These are phyloP conservation scores for Exophiala lecanii-corni DNA, from an alignment of 2,329 filamentous ascomycete genomes.

Conservation along the genomic window DNA sequence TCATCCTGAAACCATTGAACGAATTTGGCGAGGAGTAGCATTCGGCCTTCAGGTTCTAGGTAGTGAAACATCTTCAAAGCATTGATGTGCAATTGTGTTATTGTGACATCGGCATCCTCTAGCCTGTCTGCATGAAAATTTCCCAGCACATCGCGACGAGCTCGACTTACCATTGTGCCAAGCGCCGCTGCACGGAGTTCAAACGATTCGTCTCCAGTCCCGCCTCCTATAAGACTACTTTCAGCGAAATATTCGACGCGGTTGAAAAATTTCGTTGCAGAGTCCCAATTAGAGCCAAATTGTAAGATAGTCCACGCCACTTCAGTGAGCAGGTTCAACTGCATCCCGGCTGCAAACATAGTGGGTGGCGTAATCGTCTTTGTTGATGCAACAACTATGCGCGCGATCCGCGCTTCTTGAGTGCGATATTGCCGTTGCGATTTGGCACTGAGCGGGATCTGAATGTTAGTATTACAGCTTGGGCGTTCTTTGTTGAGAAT, in stretches of 20 bases:
- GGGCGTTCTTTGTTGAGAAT: not conserved
- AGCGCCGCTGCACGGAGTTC: constrained; percentile 1
- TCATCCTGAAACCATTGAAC: not conserved
- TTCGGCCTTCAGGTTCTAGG: constrained; percentile 1
- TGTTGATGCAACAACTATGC: not conserved
- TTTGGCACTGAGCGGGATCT: not conserved
- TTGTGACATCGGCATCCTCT: not conserved
- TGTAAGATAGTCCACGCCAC: not conserved
- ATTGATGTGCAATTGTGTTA: not conserved
- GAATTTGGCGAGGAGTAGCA: not conserved
- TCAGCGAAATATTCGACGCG: not conserved
- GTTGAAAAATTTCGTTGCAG: not conserved
- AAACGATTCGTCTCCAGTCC: not conserved
- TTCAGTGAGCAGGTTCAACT: not conserved
- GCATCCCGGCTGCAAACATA: not conserved
- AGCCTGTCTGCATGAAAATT: not conserved
- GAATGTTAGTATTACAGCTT: not conserved
- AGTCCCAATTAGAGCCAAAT: not conserved
- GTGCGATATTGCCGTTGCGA: not conserved
- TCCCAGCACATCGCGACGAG: not conserved
- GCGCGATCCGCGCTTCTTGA: not conserved
- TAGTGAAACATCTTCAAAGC: constrained; percentile 1
- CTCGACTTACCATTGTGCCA: constrained; percentile 1
- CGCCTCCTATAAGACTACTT: not conserved
- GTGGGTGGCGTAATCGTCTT: not conserved